These are phyloP conservation scores for Exserohilum rostratum DNA, from an alignment of 2,329 filamentous ascomycete species.

Conservation along the genomic window DNA sequence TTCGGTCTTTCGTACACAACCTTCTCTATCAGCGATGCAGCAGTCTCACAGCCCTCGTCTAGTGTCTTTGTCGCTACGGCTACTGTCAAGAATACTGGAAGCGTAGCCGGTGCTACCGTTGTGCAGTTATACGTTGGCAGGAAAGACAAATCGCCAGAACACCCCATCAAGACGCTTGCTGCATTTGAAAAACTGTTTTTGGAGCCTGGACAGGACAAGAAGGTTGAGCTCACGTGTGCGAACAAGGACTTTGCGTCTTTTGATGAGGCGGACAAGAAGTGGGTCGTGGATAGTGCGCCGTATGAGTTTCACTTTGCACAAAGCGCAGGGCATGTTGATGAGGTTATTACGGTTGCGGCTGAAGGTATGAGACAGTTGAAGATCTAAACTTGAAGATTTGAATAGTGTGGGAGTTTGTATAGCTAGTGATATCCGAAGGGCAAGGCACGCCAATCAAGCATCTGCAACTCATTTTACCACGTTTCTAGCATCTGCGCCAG, in stretches of 20 bases:
- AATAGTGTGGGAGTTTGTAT: neutral
- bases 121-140: constrained; percentile 65
- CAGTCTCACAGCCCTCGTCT: constrained; percentile 67
- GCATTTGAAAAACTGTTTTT: constrained; percentile 70
- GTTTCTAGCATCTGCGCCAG: no score
- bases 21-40: constrained; percentile 55
- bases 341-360: constrained; percentile 29
- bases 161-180: constrained; percentile 71
- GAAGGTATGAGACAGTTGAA: constrained; percentile 28
- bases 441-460: no score
- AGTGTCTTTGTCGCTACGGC: constrained; percentile 41
- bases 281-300: constrained; percentile 39
- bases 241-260: constrained; percentile 42
- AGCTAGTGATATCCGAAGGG: no score
- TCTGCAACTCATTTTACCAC: no score
- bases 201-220: constrained; percentile 62
- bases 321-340: constrained; percentile 33
- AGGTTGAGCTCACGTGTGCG: constrained; percentile 56
- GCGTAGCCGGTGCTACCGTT: constrained; percentile 56
- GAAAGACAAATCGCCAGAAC: constrained; percentile 39
- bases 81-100: constrained; percentile 59
- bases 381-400: constrained; percentile 7
- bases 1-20: constrained; percentile 49
- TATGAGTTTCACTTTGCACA: constrained; percentile 45
- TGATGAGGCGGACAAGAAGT: constrained; percentile 32